Conservation (phyloP, 257 asterid genomes). For the Penstemon davidsonii region DNA sequence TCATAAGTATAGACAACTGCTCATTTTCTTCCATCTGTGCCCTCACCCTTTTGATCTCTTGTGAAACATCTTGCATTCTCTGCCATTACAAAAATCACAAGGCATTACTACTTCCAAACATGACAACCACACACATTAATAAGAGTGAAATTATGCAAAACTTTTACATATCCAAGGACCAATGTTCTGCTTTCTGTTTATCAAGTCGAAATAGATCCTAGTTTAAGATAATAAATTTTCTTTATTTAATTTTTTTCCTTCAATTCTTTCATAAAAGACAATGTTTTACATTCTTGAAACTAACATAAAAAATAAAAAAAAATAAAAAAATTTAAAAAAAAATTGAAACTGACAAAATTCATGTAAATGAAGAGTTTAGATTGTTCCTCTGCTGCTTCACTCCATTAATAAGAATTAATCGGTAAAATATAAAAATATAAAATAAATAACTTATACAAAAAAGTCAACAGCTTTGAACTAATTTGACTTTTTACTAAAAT, state of each 20-base stretch:
- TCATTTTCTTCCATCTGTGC: conserved; percentile 99
- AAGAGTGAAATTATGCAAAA: background rate
- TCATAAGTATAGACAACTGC: conserved; percentile 81
- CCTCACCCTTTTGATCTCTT: conserved; percentile 91
- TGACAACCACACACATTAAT: conserved; percentile 11
- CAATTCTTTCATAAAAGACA: background rate
- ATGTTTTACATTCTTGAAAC: background rate
- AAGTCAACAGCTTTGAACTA: background rate
- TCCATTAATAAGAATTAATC: conserved; percentile 14
- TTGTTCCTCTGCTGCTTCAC: conserved; percentile 11
- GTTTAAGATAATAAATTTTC: background rate
- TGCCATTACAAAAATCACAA: conserved; percentile 44
- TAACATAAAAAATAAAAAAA: background rate
- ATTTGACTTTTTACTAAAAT: background rate
- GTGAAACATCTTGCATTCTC: conserved; percentile 91
- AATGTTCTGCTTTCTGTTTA: conserved; percentile 3
- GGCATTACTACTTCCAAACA: conserved; percentile 20
- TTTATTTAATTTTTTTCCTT: background rate
- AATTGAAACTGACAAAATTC: background rate
- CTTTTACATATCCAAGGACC: conserved; percentile 2
- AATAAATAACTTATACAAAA: background rate
- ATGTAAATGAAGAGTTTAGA: background rate
- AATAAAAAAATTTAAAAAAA: background rate
- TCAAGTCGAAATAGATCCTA: background rate
- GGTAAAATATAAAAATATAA: conserved; percentile 10